phyloP scores from a whole-genome alignment of 176 grass and related monocot genomes.

The Dactylis glomerata region DNA sequence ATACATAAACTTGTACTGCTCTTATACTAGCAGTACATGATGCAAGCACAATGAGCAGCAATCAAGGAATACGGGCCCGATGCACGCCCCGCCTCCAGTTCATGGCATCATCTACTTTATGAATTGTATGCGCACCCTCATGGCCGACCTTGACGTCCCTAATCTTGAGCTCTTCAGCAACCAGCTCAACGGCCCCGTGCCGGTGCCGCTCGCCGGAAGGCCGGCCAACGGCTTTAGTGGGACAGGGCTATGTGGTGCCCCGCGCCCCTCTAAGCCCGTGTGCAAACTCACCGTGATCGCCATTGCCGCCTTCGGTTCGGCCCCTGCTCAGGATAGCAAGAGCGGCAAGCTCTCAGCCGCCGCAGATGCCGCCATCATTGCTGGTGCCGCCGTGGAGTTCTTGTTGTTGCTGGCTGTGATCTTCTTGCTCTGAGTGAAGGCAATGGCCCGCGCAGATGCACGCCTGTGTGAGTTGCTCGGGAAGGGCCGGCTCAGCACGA shows the following conservation, averaged over 20 bases:
- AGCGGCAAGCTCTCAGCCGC: conserved; percentile 45
- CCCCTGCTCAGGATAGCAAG: not conserved
- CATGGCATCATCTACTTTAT: too few species aligned
- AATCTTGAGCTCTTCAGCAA: conserved; percentile 41
- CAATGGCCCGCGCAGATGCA: conserved; percentile 31
- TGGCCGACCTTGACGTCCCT: conserved; percentile 25
- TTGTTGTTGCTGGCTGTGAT: conserved; percentile 38
- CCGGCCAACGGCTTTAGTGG: conserved; percentile 33
- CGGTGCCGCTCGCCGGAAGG: conserved; percentile 18
- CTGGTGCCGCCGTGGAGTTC: conserved; percentile 31
- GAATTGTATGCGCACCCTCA: too few species aligned
- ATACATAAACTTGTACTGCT: too few species aligned
- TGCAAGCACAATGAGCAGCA: too few species aligned
- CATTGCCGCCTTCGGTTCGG: not conserved
- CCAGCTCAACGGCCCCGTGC: conserved; percentile 53
- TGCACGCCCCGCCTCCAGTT: too few species aligned
- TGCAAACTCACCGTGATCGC: not conserved
- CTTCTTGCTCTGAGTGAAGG: conserved; percentile 27
- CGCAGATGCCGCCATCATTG: conserved; percentile 58
- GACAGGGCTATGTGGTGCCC: conserved; percentile 55
- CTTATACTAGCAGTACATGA: too few species aligned
- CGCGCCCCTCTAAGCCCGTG: conserved; percentile 40
- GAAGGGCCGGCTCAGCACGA: conserved; percentile 69
- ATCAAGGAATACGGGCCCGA: too few species aligned
- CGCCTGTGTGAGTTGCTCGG: conserved; percentile 77